phyloP scores from a whole-genome alignment of 257 asterid genomes.

The Linderniella brevidens region DNA sequence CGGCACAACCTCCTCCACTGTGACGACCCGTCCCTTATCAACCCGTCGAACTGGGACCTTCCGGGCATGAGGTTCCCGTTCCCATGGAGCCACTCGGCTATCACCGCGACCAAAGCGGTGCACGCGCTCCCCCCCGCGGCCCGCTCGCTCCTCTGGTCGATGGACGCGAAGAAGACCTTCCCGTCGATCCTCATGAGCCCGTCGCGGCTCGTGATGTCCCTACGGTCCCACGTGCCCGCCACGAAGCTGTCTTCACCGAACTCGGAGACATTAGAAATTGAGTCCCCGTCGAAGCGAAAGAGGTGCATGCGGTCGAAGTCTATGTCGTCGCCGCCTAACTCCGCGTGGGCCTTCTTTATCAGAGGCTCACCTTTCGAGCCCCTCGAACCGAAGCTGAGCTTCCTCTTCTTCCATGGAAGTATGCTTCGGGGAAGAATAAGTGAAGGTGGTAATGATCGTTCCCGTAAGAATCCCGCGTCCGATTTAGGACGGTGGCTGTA shows the following conservation, averaged over 20 bases:
- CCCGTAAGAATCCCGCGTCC: neutral
- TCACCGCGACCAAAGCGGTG: conserved; percentile 74
- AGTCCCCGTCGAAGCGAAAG: conserved; percentile 42
- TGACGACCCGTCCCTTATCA: conserved; percentile 71
- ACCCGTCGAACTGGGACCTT: conserved; percentile 65
- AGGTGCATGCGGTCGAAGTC: conserved; percentile 83
- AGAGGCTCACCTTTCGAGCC: conserved; percentile 67
- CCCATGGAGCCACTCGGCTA: conserved; percentile 64
- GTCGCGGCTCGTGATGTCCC: conserved; percentile 62
- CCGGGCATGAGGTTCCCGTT: conserved; percentile 46
- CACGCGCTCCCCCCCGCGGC: conserved; percentile 91
- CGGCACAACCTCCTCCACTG: conserved; percentile 84
- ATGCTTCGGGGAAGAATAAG: conserved; percentile 19
- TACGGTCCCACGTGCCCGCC: conserved; percentile 61
- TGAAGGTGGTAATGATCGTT: too few relatives aligned
- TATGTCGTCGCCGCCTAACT: conserved; percentile 87
- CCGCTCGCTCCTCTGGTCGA: conserved; percentile 66
- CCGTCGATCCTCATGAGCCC: conserved; percentile 52
- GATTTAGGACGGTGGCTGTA: too few relatives aligned
- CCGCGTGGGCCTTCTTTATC: conserved; percentile 44
- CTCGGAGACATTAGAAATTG: conserved; percentile 23
- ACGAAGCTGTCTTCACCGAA: conserved; percentile 54
- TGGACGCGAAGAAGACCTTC: conserved; percentile 64
- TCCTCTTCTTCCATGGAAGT: conserved; percentile 72
- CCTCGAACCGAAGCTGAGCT: conserved; percentile 34